Conservation (phyloP, 495 filamentous ascomycete genomes). For the Achaetomiella virescens region DNA sequence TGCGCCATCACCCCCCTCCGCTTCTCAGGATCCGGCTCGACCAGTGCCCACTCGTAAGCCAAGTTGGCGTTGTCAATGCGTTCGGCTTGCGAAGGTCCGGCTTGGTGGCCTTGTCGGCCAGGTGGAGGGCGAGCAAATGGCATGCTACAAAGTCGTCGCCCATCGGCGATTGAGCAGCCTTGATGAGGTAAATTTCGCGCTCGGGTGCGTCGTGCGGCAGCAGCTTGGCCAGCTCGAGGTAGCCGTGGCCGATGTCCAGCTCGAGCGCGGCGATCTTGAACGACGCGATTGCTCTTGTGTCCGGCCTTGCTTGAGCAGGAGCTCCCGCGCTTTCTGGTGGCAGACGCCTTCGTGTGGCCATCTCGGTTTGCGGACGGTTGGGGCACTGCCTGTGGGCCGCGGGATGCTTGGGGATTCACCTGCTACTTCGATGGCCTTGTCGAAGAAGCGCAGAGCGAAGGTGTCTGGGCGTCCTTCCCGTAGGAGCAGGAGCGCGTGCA, state of each 20-base stretch:
- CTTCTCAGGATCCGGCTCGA: background rate
- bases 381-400: background rate
- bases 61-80: background rate
- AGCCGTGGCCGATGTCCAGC: constrained; percentile 23
- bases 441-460: constrained; percentile 17
- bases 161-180: constrained; percentile 27
- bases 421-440: constrained; percentile 17
- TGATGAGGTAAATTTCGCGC: constrained; percentile 19
- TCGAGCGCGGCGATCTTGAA: constrained; percentile 23
- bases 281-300: constrained; percentile 16
- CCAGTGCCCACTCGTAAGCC: background rate
- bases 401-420: background rate
- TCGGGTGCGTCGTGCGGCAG: constrained; percentile 16
- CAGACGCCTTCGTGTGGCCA: constrained; percentile 33
- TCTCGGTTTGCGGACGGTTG: constrained; percentile 10
- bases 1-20: background rate
- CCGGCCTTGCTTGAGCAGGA: constrained; percentile 16
- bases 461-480: background rate
- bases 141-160: background rate
- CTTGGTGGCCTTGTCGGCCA: background rate
- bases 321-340: constrained; percentile 18
- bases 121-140: background rate
- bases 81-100: background rate
- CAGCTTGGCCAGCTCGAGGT: constrained; percentile 23
- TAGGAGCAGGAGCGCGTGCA: constrained; percentile 12